Conservation (phyloP, 192 early-diverging fungal species). For the Gigaspora rosea region DNA sequence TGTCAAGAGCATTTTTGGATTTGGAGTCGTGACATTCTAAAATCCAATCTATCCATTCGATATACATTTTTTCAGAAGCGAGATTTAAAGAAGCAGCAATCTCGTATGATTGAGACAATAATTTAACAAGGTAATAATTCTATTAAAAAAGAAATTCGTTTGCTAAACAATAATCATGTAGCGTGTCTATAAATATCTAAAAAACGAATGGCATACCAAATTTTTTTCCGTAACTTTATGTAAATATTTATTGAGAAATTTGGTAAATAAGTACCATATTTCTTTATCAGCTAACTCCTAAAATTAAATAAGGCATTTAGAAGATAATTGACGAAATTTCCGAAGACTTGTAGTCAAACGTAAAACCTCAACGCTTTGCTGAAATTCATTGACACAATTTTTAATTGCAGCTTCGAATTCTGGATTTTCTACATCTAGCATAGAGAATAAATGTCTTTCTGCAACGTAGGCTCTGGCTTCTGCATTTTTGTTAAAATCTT, state of each 20-base stretch:
- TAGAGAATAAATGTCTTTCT: constrained; percentile 6
- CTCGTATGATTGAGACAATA: constrained; percentile 8
- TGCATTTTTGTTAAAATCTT: constrained; percentile 61
- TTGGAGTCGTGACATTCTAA: background rate
- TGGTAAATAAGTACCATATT: constrained; percentile 12
- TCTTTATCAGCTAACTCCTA: constrained; percentile 11
- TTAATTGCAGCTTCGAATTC: constrained; percentile 11
- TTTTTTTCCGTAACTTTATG: background rate
- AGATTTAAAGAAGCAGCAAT: background rate
- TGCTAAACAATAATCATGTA: background rate
- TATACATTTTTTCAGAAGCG: constrained; percentile 14
- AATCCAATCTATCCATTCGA: constrained; percentile 14
- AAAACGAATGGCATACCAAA: constrained; percentile 4
- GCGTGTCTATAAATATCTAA: background rate
- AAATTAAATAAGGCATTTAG: background rate
- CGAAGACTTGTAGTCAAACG: background rate
- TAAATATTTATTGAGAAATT: constrained; percentile 8
- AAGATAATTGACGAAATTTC: background rate
- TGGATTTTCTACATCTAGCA: background rate
- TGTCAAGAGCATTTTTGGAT: background rate
- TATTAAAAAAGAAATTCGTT: background rate
- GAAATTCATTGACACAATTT: constrained; percentile 15
- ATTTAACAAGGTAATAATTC: background rate
- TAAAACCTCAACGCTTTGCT: constrained; percentile 17
- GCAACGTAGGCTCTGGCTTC: constrained; percentile 58